Evolutionary conservation across 768 basidiomycete species (phyloP).

Genomic region (Tulasnella sp.): DNA sequence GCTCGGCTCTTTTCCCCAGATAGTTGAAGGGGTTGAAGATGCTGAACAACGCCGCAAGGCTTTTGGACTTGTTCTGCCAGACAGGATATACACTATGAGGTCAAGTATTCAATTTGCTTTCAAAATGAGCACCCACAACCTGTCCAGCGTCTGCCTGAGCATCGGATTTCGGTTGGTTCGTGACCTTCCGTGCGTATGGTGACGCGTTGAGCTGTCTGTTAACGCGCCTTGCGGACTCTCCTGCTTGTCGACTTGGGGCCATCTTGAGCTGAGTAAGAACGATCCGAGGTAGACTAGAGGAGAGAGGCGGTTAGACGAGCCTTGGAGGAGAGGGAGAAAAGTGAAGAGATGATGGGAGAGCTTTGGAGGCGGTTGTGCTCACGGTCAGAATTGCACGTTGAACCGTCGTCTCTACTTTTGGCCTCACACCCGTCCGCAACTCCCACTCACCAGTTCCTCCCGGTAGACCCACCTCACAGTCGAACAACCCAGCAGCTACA

Average conservation of each 20-base stretch:
- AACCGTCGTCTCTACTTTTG: not conserved
- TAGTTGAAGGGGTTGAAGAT: not conserved
- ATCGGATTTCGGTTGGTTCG: not conserved
- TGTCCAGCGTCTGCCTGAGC: not conserved
- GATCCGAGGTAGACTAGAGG: not conserved
- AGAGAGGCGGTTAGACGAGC: not conserved
- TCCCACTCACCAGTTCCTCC: not conserved
- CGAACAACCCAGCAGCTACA: not conserved
- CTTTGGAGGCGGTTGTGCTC: not conserved
- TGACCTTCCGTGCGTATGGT: not conserved
- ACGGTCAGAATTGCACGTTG: constrained; percentile 3
- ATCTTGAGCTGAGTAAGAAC: not conserved
- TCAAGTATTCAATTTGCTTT: not conserved
- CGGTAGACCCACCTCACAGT: not conserved
- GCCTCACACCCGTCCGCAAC: not conserved
- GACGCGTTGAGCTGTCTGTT: not conserved
- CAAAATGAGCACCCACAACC: not conserved
- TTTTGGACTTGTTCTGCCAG: not conserved
- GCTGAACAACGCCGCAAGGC: not conserved
- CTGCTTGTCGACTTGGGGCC: not conserved
- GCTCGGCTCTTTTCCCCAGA: not conserved
- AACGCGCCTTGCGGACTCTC: not conserved
- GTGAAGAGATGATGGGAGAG: not conserved
- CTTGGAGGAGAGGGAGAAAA: not conserved
- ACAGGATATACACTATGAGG: not conserved